These are phyloP conservation scores for Endocladia muricata DNA, from an alignment of 31 red algal genomes.

Conservation along the genomic window DNA sequence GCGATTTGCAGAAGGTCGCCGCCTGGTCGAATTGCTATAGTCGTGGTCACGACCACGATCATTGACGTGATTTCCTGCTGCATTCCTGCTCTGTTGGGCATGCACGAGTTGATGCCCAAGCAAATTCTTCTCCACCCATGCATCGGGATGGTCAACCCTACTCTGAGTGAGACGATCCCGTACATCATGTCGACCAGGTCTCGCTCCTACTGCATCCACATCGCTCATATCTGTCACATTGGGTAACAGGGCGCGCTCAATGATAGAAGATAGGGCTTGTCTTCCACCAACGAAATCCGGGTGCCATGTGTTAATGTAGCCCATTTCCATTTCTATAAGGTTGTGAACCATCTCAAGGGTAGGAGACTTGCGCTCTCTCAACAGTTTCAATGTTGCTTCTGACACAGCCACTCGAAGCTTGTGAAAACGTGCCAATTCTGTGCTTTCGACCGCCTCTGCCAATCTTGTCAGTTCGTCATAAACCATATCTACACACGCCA, in stretches of 20 bases:
- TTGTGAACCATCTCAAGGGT: conserved; percentile 86
- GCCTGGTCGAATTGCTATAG: not conserved
- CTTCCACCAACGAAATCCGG: conserved; percentile 94
- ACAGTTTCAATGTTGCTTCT: conserved; percentile 65
- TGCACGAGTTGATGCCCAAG: conserved; percentile 29
- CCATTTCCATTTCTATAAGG: conserved; percentile 93
- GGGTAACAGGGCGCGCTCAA: conserved; percentile 23
- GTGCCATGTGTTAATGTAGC: conserved; percentile 95
- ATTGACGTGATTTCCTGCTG: not conserved
- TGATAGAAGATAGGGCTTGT: conserved; percentile 58
- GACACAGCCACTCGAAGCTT: conserved; percentile 65
- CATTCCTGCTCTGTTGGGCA: not conserved
- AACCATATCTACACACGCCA: conserved; percentile 91
- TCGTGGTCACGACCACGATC: conserved; percentile 21
- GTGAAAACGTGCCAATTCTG: conserved; percentile 75
- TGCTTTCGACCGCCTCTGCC: conserved; percentile 57
- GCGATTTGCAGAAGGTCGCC: not conserved
- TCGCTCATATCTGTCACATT: not conserved
- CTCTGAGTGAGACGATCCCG: not conserved
- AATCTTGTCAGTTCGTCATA: conserved; percentile 87
- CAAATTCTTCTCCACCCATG: conserved; percentile 72
- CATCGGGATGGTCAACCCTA: conserved; percentile 29
- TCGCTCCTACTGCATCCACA: not conserved
- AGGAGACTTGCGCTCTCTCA: conserved; percentile 67
- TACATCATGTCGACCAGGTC: no score